Conservation (phyloP, 306 rosid genomes). For the Pyrus pyrifolia region DNA sequence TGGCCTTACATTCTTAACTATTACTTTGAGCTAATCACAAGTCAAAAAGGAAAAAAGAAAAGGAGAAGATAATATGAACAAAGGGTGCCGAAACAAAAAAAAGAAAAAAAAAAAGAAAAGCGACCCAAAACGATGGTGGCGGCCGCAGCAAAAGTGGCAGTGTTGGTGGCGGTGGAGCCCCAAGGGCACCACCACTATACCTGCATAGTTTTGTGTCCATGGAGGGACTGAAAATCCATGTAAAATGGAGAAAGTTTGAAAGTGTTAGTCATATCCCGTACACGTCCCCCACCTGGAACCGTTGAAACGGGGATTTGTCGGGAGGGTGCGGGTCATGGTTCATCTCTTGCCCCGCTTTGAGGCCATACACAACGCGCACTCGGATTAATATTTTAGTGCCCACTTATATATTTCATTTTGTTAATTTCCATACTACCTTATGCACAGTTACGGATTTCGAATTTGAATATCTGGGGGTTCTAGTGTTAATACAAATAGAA, state of each 20-base stretch:
- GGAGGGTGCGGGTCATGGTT: constrained; percentile 28
- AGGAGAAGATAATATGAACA: background rate
- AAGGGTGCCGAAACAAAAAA: background rate
- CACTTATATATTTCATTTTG: constrained; percentile 3
- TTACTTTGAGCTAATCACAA: background rate
- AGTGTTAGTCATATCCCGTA: constrained; percentile 23
- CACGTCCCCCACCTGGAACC: constrained; percentile 36
- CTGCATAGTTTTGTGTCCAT: constrained; percentile 1
- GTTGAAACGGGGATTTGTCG: constrained; percentile 46
- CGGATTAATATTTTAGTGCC: background rate
- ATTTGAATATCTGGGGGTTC: no score
- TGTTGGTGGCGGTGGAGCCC: constrained; percentile 39
- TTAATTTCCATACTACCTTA: background rate
- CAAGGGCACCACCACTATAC: constrained; percentile 15
- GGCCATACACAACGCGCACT: constrained; percentile 22
- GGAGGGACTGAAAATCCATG: constrained; percentile 4
- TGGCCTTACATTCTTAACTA: constrained; percentile 7
- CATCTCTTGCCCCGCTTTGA: background rate
- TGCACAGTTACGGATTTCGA: no score
- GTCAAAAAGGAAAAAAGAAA: background rate
- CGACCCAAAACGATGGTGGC: constrained; percentile 1
- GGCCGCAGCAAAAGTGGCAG: constrained; percentile 21
- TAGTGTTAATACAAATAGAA: no score
- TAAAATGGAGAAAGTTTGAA: constrained; percentile 21
- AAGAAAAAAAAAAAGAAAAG: background rate